A percentile compares a stretch with the other conserved stretches of the same genome.
These are phyloP conservation scores for Niebla homalea DNA, from an alignment of 495 filamentous ascomycete genomes.

Conservation along the genomic window DNA sequence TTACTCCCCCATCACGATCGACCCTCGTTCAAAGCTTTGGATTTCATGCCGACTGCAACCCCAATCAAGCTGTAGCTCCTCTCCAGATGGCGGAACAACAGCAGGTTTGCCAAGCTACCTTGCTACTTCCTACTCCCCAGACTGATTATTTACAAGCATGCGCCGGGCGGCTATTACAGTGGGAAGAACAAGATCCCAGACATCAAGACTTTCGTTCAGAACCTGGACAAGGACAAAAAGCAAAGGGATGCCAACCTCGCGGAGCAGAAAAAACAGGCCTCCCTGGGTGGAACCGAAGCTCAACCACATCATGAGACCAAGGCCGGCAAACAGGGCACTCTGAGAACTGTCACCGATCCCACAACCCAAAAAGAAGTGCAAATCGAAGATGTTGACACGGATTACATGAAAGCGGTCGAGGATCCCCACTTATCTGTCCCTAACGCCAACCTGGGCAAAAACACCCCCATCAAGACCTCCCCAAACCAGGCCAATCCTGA, in stretches of 20 bases:
- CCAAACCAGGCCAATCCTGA: slow-evolving; percentile 49
- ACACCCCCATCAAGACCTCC: slow-evolving; percentile 52
- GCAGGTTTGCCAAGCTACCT: slow-evolving; percentile 4
- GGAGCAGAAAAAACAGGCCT: slow-evolving; percentile 25
- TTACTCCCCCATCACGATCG: no score
- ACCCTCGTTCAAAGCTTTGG: no score
- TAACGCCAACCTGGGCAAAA: slow-evolving; percentile 72
- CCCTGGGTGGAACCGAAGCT: slow-evolving; percentile 27
- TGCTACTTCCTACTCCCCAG: not conserved
- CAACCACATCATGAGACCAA: slow-evolving; percentile 28
- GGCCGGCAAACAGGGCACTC: slow-evolving; percentile 35
- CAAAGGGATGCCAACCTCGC: slow-evolving; percentile 58
- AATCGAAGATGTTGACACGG: slow-evolving; percentile 66
- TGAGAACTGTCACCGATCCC: slow-evolving; percentile 71
- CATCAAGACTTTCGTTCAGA: slow-evolving; percentile 68
- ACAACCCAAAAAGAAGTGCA: slow-evolving; percentile 73
- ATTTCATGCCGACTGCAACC: no score
- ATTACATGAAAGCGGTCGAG: slow-evolving; percentile 57
- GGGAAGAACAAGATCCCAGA: slow-evolving; percentile 49
- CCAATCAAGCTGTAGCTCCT: no score
- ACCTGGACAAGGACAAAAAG: slow-evolving; percentile 64
- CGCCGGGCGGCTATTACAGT: slow-evolving; percentile 17
- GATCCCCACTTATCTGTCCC: slow-evolving; percentile 72
- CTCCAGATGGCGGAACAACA: slow-evolving; percentile 13
- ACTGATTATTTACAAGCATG: slow-evolving; percentile 6